These are phyloP conservation scores for Setomelanomma holmii DNA, from an alignment of 2,329 filamentous ascomycete genomes.

Conservation along the genomic window DNA sequence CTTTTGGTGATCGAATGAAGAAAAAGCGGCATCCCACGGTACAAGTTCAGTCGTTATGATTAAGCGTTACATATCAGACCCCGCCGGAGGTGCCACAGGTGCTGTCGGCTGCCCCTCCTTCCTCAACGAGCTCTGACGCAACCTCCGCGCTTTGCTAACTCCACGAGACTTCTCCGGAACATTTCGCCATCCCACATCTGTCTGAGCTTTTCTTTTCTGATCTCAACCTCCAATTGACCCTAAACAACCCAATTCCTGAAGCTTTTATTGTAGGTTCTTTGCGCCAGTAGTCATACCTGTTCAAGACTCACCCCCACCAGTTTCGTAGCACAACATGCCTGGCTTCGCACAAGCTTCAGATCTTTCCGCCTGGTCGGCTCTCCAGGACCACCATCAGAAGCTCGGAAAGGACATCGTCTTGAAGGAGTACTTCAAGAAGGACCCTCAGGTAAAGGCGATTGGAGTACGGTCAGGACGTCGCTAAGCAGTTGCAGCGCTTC, in stretches of 20 bases:
- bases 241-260: conserved; percentile 17
- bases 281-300: conserved; percentile 9
- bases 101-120: conserved; percentile 17
- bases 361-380: conserved; percentile 84
- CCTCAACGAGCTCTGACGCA: conserved; percentile 32
- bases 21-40: not conserved
- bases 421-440: conserved; percentile 89
- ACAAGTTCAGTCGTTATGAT: conserved; percentile 21
- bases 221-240: conserved; percentile 17
- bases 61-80: conserved; percentile 30
- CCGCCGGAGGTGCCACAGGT: conserved; percentile 22
- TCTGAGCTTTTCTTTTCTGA: conserved; percentile 17
- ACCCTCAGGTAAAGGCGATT: conserved; percentile 59
- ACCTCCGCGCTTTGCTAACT: conserved; percentile 24
- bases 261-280: conserved; percentile 6
- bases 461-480: not conserved
- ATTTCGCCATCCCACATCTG: conserved; percentile 10
- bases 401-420: conserved; percentile 90
- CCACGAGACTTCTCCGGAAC: conserved; percentile 4
- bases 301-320: not conserved
- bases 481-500: conserved; percentile 68
- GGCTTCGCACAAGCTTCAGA: conserved; percentile 84
- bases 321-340: conserved; percentile 59
- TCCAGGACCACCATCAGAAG: conserved; percentile 87
- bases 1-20: too few species aligned